Evolutionary conservation across 805 yeast species (phyloP).

Genomic region (Spathaspora gorwiae): DNA sequence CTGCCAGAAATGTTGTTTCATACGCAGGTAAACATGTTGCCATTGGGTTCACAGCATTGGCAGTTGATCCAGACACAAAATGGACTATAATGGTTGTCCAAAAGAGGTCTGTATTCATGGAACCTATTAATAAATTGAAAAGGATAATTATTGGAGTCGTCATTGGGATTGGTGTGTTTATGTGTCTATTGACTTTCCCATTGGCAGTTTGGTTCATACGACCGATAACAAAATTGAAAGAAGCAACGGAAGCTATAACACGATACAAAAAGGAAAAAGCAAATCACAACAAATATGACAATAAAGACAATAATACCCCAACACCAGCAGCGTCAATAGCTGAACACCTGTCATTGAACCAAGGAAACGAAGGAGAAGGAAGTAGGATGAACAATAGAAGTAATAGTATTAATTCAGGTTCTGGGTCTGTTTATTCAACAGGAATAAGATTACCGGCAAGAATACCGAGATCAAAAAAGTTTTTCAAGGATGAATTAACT

Average conservation of each 20-base stretch:
- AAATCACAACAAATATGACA: neutral
- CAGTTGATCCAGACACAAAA: constrained; percentile 25
- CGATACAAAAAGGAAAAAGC: constrained; percentile 28
- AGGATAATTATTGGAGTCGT: constrained; percentile 75
- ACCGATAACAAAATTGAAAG: constrained; percentile 74
- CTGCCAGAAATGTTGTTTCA: constrained; percentile 22
- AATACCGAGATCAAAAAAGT: constrained; percentile 34
- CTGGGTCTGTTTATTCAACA: constrained; percentile 36
- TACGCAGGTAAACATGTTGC: constrained; percentile 23
- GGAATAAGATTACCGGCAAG: constrained; percentile 37
- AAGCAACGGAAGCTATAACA: constrained; percentile 74
- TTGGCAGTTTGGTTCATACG: constrained; percentile 79
- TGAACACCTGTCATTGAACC: neutral
- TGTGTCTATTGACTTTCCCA: constrained; percentile 75
- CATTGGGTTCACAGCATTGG: constrained; percentile 29
- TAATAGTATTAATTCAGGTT: constrained; percentile 24
- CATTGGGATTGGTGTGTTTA: constrained; percentile 69
- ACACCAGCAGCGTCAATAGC: neutral
- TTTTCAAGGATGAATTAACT: constrained; percentile 78
- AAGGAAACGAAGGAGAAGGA: neutral
- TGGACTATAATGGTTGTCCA: constrained; percentile 83
- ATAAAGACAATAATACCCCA: neutral
- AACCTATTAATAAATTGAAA: constrained; percentile 57
- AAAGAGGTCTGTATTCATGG: constrained; percentile 50
- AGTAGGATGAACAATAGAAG: constrained; percentile 7